A percentile compares a stretch with the other conserved stretches of the same genome.
Conservation (phyloP, 2,329 filamentous ascomycete genomes). For the Aspergillus clavatus region DNA sequence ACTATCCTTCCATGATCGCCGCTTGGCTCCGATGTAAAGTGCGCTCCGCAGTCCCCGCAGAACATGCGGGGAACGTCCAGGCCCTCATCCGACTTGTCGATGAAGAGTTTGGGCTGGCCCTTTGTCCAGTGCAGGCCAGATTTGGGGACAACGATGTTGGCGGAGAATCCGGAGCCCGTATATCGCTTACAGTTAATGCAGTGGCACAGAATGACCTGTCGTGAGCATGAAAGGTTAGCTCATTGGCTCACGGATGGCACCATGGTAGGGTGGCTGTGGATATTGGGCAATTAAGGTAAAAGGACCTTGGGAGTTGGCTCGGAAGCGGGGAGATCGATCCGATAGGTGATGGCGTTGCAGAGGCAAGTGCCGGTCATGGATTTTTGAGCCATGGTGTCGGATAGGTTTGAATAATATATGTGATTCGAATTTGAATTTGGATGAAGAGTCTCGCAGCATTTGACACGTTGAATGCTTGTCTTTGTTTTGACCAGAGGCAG, state of each 20-base stretch:
- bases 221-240: too few species aligned
- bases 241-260: too few species aligned
- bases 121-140: slow-evolving; percentile 13
- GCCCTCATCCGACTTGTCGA: slow-evolving; percentile 11
- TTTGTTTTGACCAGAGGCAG: too few species aligned
- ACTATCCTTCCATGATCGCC: slow-evolving; percentile 6
- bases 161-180: slow-evolving; percentile 22
- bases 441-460: too few species aligned
- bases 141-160: slow-evolving; percentile 19
- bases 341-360: slow-evolving; percentile 11
- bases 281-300: too few species aligned
- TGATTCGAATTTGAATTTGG: too few species aligned
- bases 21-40: slow-evolving; percentile 14
- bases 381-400: slow-evolving; percentile 11
- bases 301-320: slow-evolving; percentile 17
- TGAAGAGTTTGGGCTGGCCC: slow-evolving; percentile 18
- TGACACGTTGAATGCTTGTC: too few species aligned
- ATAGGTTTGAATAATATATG: too few species aligned
- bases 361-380: slow-evolving; percentile 12
- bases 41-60: slow-evolving; percentile 21
- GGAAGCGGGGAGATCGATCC: slow-evolving; percentile 12
- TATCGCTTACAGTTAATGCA: slow-evolving; percentile 24
- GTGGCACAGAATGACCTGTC: slow-evolving; percentile 19
- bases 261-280: too few species aligned
- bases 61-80: slow-evolving; percentile 13